Base-by-base conservation (phyloP, 768 basidiomycete genomes). In the Tephrocybe sp. region DNA sequence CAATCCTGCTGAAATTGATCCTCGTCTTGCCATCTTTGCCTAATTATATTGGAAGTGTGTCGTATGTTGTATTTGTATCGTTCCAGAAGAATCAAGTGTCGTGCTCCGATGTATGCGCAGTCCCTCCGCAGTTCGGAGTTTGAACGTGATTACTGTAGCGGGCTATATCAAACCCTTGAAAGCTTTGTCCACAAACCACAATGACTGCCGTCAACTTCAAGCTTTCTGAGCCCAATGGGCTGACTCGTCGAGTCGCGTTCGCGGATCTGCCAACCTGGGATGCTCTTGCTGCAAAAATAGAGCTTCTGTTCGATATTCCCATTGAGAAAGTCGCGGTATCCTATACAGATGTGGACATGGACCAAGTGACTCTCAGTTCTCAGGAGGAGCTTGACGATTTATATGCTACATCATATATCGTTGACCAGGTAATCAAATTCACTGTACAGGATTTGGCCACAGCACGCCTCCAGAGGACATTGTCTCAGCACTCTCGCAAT, bases 341-440 rank as follows among this genome's bases (percentile, higher is more conserved):
- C 25, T 91, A 92, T 64, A 52, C 83, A 42, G 90, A 92, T 64
- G 62, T 63, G 25, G 88, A 91, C 59, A 76, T 79, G 31, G 90
- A 91, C 60, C 80, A 84, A 52, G 80, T 92, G 53, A 91, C 88
- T 10, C 71, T 91, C 49, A 87, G 80, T 65, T 80, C 88, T 3
- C 74, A 88, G 47, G 83, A 83, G 27, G 90, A 92, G 64, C 77
- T 91, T n/a, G 75, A 77, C 47, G 88, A 91, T 50, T 88, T 77
- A 61, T 90, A 86, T 61, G 58, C 61, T 23, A 67, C 69, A 6
- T 58, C 68, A 50, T 47, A 65, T 55, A 54, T 52, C 18, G 49
- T 59, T 37, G 61, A 61, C 12, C 64, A 69, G 18, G 50, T 67
- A 21, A 69, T 84, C 66, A 86, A 80, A 65, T 79, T 92, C 57